A percentile compares a stretch with the other conserved stretches of the same genome.
Conservation (phyloP, 495 filamentous ascomycete genomes). For the Neurospora sp. region DNA sequence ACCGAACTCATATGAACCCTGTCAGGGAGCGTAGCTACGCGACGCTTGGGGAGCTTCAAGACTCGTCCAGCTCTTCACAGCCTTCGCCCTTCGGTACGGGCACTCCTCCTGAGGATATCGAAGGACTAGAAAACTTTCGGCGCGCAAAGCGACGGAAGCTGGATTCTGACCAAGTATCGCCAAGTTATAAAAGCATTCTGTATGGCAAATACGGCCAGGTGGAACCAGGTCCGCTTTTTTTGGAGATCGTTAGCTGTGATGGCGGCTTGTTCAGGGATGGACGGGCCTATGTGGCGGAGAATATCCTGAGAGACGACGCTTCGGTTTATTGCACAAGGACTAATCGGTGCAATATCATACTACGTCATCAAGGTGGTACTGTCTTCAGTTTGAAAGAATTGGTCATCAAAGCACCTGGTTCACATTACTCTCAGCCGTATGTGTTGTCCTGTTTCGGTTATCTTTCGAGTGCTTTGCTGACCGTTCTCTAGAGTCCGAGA, state of each 20-base stretch:
- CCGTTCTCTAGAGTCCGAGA: constrained; percentile 61
- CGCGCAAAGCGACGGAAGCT: constrained; percentile 66
- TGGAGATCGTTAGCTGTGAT: constrained; percentile 85
- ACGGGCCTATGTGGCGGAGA: constrained; percentile 58
- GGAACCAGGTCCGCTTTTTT: constrained; percentile 63
- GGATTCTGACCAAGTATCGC: constrained; percentile 47
- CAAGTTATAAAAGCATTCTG: constrained; percentile 49
- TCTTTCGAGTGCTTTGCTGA: constrained; percentile 11
- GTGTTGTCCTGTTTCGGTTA: constrained; percentile 24
- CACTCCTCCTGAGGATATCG: constrained; percentile 13
- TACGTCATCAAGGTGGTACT: constrained; percentile 66
- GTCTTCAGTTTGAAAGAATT: constrained; percentile 76
- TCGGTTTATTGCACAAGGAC: constrained; percentile 85
- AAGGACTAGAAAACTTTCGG: constrained; percentile 16
- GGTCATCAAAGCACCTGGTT: constrained; percentile 75
- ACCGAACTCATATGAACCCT: constrained; percentile 6
- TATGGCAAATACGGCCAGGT: constrained; percentile 81
- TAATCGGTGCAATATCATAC: constrained; percentile 71
- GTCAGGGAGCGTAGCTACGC: not conserved
- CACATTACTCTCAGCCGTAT: constrained; percentile 77
- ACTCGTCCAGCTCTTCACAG: not conserved
- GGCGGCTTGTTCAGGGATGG: constrained; percentile 64
- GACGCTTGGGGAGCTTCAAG: constrained; percentile 8
- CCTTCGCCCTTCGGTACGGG: not conserved
- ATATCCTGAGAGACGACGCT: constrained; percentile 70